Conservation (phyloP, 441 rosid genomes). For the Biscutella auriculata region DNA sequence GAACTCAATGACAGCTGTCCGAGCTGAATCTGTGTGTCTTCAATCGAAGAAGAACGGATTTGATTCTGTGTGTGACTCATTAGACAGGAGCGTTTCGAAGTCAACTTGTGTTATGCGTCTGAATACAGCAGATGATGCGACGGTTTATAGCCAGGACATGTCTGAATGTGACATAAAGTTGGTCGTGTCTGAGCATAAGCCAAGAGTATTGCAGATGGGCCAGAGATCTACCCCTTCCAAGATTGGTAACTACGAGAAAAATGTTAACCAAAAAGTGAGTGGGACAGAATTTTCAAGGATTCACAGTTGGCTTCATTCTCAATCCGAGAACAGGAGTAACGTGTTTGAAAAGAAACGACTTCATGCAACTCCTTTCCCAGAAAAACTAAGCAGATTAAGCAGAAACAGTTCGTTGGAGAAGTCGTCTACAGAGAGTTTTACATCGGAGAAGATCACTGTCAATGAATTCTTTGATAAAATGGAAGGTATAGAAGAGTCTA, state of each 20-base stretch:
- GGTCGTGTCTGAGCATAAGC: constrained; percentile 25
- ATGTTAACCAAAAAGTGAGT: constrained; percentile 8
- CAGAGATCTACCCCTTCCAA: background rate
- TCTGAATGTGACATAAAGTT: constrained; percentile 39
- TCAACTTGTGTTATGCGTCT: constrained; percentile 36
- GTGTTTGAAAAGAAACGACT: constrained; percentile 20
- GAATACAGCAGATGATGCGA: constrained; percentile 33
- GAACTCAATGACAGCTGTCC: constrained; percentile 29
- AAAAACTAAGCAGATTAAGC: constrained; percentile 12
- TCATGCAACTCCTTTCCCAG: constrained; percentile 23
- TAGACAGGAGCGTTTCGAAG: constrained; percentile 41
- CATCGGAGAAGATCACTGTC: constrained; percentile 7
- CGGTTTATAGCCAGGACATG: constrained; percentile 48
- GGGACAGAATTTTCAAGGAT: constrained; percentile 27
- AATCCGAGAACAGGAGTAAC: constrained; percentile 21
- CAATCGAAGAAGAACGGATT: constrained; percentile 28
- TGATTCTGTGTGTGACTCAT: constrained; percentile 29
- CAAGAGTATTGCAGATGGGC: constrained; percentile 2
- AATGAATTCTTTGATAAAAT: constrained; percentile 7
- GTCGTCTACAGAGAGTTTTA: background rate
- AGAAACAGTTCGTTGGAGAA: background rate
- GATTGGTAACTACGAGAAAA: constrained; percentile 12
- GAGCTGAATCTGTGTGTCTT: constrained; percentile 44
- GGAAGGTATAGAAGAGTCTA: constrained; percentile 14
- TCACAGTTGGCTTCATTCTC: constrained; percentile 37